Evolutionary conservation across 139 green algal species (phyloP).

Genomic region (Diplosphaera chodatii): DNA sequence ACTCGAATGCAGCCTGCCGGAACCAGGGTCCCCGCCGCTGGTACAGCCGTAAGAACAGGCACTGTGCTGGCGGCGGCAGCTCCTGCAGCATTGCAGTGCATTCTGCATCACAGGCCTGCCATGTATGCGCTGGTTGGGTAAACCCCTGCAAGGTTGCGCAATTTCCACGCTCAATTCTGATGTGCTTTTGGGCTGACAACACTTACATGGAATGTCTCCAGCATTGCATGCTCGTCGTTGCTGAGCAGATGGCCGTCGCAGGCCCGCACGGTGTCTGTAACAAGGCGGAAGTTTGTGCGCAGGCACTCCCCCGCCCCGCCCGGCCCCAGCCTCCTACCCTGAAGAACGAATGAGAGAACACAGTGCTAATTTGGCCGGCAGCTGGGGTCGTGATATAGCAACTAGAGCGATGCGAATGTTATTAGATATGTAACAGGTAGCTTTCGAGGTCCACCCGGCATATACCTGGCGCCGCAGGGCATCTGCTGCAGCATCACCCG

Average conservation of each 20-base stretch:
- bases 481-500: neutral
- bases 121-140: too few species aligned
- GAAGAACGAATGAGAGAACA: too few species aligned
- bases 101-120: too few species aligned
- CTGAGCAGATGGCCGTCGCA: conserved; percentile 40
- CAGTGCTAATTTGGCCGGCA: too few species aligned
- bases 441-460: too few species aligned
- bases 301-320: conserved; percentile 23
- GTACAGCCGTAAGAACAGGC: conserved; percentile 53
- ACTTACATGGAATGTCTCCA: conserved; percentile 22
- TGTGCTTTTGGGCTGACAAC: too few species aligned
- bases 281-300: conserved; percentile 32
- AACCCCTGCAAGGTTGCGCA: too few species aligned
- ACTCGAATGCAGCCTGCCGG: conserved; percentile 26
- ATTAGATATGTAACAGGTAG: too few species aligned
- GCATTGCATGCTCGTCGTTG: conserved; percentile 19
- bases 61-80: conserved; percentile 20
- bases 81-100: too few species aligned
- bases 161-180: too few species aligned
- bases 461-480: neutral
- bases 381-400: too few species aligned
- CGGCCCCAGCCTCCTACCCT: neutral
- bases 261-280: conserved; percentile 24
- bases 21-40: conserved; percentile 52
- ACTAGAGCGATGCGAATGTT: too few species aligned